Conservation (phyloP, 257 asterid genomes). For the Primulina huaijiensis region DNA sequence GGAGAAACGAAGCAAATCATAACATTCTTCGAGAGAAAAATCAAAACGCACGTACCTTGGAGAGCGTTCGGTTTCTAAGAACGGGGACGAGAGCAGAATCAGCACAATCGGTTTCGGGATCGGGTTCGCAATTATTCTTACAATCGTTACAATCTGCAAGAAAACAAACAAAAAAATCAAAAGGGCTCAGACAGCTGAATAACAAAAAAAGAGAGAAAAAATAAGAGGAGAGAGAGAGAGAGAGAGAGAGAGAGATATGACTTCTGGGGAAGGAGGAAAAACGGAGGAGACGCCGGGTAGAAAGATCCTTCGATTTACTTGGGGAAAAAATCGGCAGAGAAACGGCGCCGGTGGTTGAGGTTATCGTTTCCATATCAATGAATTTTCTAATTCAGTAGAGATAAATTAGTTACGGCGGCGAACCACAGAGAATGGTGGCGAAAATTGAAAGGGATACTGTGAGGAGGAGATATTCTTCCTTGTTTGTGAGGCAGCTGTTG, state of each 20-base stretch:
- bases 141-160: conserved; percentile 22
- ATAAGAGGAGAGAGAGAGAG: neutral
- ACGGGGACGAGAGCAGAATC: neutral
- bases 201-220: neutral
- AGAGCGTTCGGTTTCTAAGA: neutral
- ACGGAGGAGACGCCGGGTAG: conserved; percentile 49
- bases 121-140: neutral
- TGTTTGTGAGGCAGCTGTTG: too few species aligned
- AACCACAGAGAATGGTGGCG: neutral
- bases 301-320: conserved; percentile 22
- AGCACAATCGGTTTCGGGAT: neutral
- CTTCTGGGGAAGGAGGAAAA: conserved; percentile 63
- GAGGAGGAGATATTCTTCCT: too few species aligned
- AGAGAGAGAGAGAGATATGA: conserved; percentile 15
- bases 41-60: neutral
- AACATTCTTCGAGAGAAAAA: neutral
- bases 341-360: conserved; percentile 40
- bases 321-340: conserved; percentile 50
- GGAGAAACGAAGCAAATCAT: neutral
- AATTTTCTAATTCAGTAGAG: neutral
- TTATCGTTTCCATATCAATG: conserved; percentile 59
- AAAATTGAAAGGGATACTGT: neutral
- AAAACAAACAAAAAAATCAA: neutral
- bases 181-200: neutral
- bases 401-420: neutral